These are phyloP conservation scores for Trichoderma oligosporum DNA, from an alignment of 2,329 filamentous ascomycete genomes.

Conservation along the genomic window DNA sequence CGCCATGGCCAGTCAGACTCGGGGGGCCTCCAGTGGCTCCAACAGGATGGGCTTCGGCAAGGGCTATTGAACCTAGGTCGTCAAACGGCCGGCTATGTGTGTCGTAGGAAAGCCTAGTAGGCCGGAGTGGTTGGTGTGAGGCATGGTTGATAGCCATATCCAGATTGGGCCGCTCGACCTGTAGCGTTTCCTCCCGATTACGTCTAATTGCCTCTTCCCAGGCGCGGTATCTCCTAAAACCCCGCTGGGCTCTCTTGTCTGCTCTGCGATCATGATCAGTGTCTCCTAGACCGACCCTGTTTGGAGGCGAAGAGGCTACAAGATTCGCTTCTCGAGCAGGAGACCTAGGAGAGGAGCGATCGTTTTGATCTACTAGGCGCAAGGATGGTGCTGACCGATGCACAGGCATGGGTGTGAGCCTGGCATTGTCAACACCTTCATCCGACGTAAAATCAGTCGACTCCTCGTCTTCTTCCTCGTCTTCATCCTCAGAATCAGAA, in stretches of 20 bases:
- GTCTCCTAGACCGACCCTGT: constrained; percentile 20
- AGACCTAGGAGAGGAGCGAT: constrained; percentile 11
- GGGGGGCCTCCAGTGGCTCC: constrained; percentile 24
- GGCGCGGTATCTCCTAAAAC: constrained; percentile 47
- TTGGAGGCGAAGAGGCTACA: constrained; percentile 1
- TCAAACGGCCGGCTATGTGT: constrained; percentile 4
- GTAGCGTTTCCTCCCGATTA: constrained; percentile 24
- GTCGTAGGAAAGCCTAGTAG: constrained; percentile 9
- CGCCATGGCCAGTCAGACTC: constrained; percentile 29
- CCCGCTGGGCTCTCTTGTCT: constrained; percentile 39
- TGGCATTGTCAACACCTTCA: constrained; percentile 24
- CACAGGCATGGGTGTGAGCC: constrained; percentile 16
- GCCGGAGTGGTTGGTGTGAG: constrained; percentile 7
- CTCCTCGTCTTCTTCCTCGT: constrained; percentile 45
- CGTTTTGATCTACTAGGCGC: not conserved
- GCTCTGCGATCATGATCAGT: constrained; percentile 19
- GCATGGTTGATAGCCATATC: constrained; percentile 7
- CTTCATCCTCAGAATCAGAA: constrained; percentile 52
- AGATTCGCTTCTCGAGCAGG: not conserved
- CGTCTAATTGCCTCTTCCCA: constrained; percentile 40
- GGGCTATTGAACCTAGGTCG: not conserved
- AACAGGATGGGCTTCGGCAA: constrained; percentile 12
- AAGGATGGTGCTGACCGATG: not conserved
- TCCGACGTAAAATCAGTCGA: constrained; percentile 32
- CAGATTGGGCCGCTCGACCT: not conserved